Conservation (phyloP, 2,329 filamentous ascomycete species). For the Colletotrichum chlorophyti region DNA sequence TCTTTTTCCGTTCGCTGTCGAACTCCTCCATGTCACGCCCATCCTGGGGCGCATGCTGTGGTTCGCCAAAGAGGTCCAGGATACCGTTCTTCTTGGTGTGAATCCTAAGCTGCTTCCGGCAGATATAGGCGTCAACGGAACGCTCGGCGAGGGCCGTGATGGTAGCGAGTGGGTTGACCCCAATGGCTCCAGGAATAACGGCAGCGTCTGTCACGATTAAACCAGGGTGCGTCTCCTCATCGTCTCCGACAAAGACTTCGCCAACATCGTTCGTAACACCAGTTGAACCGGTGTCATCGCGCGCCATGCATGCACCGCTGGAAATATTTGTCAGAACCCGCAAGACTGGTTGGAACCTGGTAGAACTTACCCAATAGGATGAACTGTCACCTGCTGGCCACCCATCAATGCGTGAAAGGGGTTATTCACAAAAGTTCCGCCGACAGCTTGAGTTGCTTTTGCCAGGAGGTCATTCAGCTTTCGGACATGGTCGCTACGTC, state of each 20-base stretch:
- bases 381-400: conserved; percentile 67
- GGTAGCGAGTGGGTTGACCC: conserved; percentile 73
- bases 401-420: conserved; percentile 64
- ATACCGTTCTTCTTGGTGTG: conserved; percentile 52
- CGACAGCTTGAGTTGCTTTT: conserved; percentile 62
- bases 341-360: background rate
- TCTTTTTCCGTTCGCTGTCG: conserved; percentile 43
- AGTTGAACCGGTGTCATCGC: conserved; percentile 59
- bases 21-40: conserved; percentile 31
- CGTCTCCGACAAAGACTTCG: conserved; percentile 62
- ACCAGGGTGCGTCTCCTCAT: conserved; percentile 58
- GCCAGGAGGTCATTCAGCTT: conserved; percentile 58
- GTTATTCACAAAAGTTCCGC: conserved; percentile 65
- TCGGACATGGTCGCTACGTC: conserved; percentile 60
- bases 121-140: conserved; percentile 59
- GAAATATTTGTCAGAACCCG: conserved; percentile 28
- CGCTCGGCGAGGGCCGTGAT: conserved; percentile 74
- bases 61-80: conserved; percentile 62
- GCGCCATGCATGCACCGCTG: conserved; percentile 68
- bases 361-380: conserved; percentile 62
- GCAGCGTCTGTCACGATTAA: conserved; percentile 69
- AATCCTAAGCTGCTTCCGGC: conserved; percentile 49
- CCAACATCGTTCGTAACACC: conserved; percentile 69
- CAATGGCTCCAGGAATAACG: conserved; percentile 66
- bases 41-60: conserved; percentile 38